phyloP scores from a whole-genome alignment of 2,329 filamentous ascomycete genomes.

The Colletotrichum shisoi region DNA sequence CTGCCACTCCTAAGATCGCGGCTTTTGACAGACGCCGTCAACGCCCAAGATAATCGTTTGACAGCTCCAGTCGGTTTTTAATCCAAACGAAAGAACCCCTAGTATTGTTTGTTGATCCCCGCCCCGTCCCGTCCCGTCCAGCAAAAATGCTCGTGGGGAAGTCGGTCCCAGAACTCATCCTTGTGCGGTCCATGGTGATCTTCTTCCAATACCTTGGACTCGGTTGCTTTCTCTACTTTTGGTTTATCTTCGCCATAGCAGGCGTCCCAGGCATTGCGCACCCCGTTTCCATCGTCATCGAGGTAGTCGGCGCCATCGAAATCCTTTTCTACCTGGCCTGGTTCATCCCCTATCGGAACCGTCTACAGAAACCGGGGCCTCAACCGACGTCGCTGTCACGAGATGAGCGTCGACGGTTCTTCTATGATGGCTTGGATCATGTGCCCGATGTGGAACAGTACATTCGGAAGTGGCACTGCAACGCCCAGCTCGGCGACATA shows the following conservation, averaged over 20 bases:
- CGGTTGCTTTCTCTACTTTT: conserved; percentile 41
- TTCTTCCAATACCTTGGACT: conserved; percentile 38
- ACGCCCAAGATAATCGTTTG: background rate
- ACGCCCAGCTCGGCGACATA: conserved; percentile 64
- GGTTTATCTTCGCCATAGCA: conserved; percentile 37
- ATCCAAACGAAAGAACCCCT: background rate
- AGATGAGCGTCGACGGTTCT: conserved; percentile 62
- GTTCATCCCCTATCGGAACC: conserved; percentile 54
- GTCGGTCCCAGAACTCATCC: conserved; percentile 34
- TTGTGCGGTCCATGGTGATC: conserved; percentile 28
- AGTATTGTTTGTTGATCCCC: background rate
- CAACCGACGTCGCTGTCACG: conserved; percentile 54
- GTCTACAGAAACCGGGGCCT: conserved; percentile 50
- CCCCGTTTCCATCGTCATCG: conserved; percentile 43
- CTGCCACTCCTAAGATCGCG: conserved; percentile 17
- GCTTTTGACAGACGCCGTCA: background rate
- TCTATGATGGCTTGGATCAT: conserved; percentile 63
- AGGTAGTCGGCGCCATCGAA: conserved; percentile 48
- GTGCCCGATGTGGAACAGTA: conserved; percentile 65
- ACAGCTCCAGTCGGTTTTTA: background rate
- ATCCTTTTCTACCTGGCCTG: conserved; percentile 53
- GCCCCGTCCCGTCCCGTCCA: background rate
- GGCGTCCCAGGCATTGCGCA: conserved; percentile 41
- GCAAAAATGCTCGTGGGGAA: conserved; percentile 34
- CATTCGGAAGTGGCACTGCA: conserved; percentile 71